Base-by-base conservation (phyloP, 2,329 filamentous ascomycete genomes). In the Alternaria metachromatica region DNA sequence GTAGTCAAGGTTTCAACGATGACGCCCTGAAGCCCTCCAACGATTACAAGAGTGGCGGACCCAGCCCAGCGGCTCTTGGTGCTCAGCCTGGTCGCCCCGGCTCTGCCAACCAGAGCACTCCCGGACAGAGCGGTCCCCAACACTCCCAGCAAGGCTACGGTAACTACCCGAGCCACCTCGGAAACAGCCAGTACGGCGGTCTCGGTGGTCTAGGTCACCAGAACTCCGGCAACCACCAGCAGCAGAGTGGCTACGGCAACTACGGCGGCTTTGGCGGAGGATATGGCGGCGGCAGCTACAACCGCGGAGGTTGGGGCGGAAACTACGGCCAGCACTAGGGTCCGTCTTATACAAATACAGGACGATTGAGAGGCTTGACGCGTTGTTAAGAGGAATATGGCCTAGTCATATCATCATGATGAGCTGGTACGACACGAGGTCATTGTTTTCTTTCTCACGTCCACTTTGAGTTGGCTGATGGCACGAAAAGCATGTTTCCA, bases 81-180 rank as follows among this genome's bases (percentile, higher is more conserved):
- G 73, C 76, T 41, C 88, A 89, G 74, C 87, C 86, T 48, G 87
- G 87, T 68, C 87, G 88, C 65, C 88, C 88, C 43, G 87, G 87
- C 45, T 90, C 88, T 41, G 87, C 88, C 8, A 86, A 87, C 28
- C 89, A 89, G 79, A 88, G 83, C 72, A 83, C 82, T 23, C 84
- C 82, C 43, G 84, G 84, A 48, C 85, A 87, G 72, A 81, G 83
- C 60, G 78, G 76, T 74, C 86, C 87, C 50, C 84, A 87, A 55
- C 86, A 87, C 75, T 83, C 81, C 55, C 87, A 89, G 74, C 85
- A 86, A 74, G 84, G 82, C 49, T 88, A 87, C 68, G 85, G 85
- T 56, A 84, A 82, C 48, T 89, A 89, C 67, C 85, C 85, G 28
- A 80, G 81, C 61, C 84, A 86, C 57, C 70, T 86, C 60, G 79